Percentiles rank a stretch among this genome's conserved stretches.
These are phyloP conservation scores for Diplodia sapinea DNA, from an alignment of 2,329 filamentous ascomycete species.

Conservation along the genomic window DNA sequence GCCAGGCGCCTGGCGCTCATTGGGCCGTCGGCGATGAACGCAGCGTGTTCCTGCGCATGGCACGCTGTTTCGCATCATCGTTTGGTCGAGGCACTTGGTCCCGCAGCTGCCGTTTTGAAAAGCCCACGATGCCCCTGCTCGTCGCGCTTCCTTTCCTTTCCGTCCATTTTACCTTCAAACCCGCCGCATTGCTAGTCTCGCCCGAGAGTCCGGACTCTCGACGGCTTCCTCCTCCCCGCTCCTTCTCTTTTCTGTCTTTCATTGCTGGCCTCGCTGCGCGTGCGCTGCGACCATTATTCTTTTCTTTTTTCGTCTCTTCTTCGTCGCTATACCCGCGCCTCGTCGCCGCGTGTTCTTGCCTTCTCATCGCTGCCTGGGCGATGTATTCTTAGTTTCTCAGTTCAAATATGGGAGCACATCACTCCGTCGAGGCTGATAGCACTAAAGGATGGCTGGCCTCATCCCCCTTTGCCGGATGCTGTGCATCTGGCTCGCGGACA, in stretches of 20 bases:
- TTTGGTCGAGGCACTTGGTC: slow-evolving; percentile 26
- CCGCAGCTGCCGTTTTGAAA: slow-evolving; percentile 30
- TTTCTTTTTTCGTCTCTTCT: background rate
- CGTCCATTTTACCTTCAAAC: slow-evolving; percentile 21
- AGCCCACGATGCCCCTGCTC: slow-evolving; percentile 29
- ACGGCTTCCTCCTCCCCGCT: slow-evolving; percentile 32
- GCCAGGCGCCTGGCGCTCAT: background rate
- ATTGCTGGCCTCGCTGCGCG: slow-evolving; percentile 24
- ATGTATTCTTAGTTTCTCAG: slow-evolving; percentile 12
- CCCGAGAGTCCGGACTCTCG: slow-evolving; percentile 21
- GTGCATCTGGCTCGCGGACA: slow-evolving; percentile 16
- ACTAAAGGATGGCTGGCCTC: slow-evolving; percentile 29
- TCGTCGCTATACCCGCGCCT: background rate
- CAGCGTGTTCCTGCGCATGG: slow-evolving; percentile 4
- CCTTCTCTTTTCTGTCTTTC: slow-evolving; percentile 33
- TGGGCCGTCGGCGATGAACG: background rate
- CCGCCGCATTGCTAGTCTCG: slow-evolving; percentile 15
- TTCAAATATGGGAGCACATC: slow-evolving; percentile 23
- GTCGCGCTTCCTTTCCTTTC: slow-evolving; percentile 13
- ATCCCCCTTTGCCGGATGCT: slow-evolving; percentile 29
- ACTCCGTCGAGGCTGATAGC: slow-evolving; percentile 26
- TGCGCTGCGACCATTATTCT: slow-evolving; percentile 5
- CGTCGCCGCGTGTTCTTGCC: background rate
- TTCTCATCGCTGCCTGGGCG: slow-evolving; percentile 15
- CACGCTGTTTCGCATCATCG: slow-evolving; percentile 22